These are phyloP conservation scores for Setomelanomma holmii DNA, from an alignment of 2,329 filamentous ascomycete species.

Conservation along the genomic window DNA sequence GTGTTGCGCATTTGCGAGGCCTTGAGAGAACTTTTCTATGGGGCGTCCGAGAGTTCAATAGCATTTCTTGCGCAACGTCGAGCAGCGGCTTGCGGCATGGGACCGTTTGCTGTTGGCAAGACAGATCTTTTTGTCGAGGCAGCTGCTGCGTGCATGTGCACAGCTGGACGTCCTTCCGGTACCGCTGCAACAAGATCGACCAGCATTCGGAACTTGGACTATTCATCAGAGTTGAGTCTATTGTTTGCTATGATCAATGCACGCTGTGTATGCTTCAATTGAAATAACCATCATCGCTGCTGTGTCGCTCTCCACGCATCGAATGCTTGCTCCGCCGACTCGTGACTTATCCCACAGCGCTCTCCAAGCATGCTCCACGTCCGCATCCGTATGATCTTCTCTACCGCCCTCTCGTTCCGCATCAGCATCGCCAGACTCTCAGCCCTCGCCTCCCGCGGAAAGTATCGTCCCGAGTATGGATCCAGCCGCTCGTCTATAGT, in stretches of 20 bases:
- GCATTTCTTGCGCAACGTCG: neutral
- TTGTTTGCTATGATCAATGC: neutral
- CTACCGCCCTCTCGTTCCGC: slow-evolving; percentile 77
- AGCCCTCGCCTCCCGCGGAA: slow-evolving; percentile 78
- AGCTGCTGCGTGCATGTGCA: too few species aligned
- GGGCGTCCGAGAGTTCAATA: too few species aligned
- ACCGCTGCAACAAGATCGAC: too few species aligned
- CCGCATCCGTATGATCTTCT: slow-evolving; percentile 78
- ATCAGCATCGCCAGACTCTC: slow-evolving; percentile 77
- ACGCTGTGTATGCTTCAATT: slow-evolving; percentile 9
- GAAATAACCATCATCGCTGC: slow-evolving; percentile 6
- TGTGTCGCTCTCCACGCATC: slow-evolving; percentile 40
- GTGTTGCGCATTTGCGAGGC: too few species aligned
- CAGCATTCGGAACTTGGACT: too few species aligned
- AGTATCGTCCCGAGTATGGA: slow-evolving; percentile 87
- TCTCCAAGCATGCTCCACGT: slow-evolving; percentile 83
- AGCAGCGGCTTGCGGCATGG: neutral
- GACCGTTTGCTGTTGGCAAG: neutral
- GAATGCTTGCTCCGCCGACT: slow-evolving; percentile 51
- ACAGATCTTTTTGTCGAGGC: too few species aligned
- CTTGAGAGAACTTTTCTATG: too few species aligned
- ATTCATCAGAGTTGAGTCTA: slow-evolving; percentile 20
- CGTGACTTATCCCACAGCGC: slow-evolving; percentile 68
- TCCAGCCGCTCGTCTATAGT: slow-evolving; percentile 88
- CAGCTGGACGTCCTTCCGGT: too few species aligned